phyloP scores from a whole-genome alignment of 1,139 yeast genomes.

The Debaryomycetaceae sp. region DNA sequence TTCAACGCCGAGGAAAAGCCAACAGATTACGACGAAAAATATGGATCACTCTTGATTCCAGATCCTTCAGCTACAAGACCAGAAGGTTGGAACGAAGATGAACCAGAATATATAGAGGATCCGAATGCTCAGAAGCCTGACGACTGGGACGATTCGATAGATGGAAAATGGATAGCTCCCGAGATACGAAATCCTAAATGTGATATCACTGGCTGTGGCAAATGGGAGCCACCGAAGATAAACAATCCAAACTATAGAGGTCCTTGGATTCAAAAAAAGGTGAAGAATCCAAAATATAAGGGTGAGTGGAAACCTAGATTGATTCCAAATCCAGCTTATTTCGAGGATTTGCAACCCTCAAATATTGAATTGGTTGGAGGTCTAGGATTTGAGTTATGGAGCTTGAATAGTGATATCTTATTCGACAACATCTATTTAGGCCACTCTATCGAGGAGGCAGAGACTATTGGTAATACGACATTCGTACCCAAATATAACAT shows the following conservation, averaged over 20 bases:
- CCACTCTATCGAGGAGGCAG: slow-evolving; percentile 79
- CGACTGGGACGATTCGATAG: slow-evolving; percentile 85
- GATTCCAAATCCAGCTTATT: slow-evolving; percentile 68
- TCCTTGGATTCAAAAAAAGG: slow-evolving; percentile 66
- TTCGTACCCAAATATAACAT: slow-evolving; percentile 57
- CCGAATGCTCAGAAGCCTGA: slow-evolving; percentile 65
- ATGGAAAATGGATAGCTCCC: slow-evolving; percentile 80
- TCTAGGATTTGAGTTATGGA: slow-evolving; percentile 87
- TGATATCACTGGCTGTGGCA: slow-evolving; percentile 69
- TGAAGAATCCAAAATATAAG: slow-evolving; percentile 70
- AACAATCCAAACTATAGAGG: slow-evolving; percentile 73
- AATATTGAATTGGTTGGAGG: slow-evolving; percentile 71
- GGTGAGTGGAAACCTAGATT: slow-evolving; percentile 76
- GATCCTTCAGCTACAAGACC: slow-evolving; percentile 72
- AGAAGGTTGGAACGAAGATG: slow-evolving; percentile 45
- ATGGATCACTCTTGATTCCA: slow-evolving; percentile 53
- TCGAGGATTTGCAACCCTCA: slow-evolving; percentile 56
- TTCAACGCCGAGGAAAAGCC: slow-evolving; percentile 64
- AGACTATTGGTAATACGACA: slow-evolving; percentile 72
- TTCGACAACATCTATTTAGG: slow-evolving; percentile 87
- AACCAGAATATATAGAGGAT: slow-evolving; percentile 50
- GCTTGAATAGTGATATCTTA: slow-evolving; percentile 69
- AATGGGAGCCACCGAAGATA: slow-evolving; percentile 54
- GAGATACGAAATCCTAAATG: slow-evolving; percentile 71
- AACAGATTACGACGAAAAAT: slow-evolving; percentile 71